Evolutionary conservation across 2,329 filamentous ascomycete genomes (phyloP), one percentile per base, ranked within the genome.

Genomic region (Colletotrichum sp.): DNA sequence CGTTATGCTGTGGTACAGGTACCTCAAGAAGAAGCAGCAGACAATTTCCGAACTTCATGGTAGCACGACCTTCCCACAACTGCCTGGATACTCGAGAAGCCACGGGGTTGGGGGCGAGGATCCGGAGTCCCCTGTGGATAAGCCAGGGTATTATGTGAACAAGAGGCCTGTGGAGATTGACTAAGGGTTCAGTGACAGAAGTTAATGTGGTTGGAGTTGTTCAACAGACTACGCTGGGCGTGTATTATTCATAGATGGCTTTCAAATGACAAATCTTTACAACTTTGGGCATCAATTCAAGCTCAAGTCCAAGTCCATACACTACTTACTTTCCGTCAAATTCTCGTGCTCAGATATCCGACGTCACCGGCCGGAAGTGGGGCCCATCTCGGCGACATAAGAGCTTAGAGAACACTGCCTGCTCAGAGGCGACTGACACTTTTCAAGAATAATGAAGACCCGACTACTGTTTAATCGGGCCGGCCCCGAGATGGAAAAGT

Each of bases 201-300:
- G 26, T 26, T 28, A 8, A 8, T 28, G 6, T 28, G 26, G 26
- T 2, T 8, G 26, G 26, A 2, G 26, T 28, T 52, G 10, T 21
- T 21, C 6, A 52, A 52, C n/a, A 24, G 6, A 52, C 10, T 52
- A 3, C 44, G 44, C 44, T 52, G n/a, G 0, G 6, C n/a, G 44
- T 21, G n/a, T 0, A 7, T 24, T 13, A 0, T 21, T 0, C 44
- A 52, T 52, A 52, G n/a, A 0, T 24, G 44, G n/a, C 0, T 52
- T 21, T 13, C 1, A 21, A 0, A 52, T 52, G 0, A 0, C 12
- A 21, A 13, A 52, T 21, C 0, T 0, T 21, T 13, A 24, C 0
- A 52, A 13, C 44, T 13, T 1, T 1, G 0, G 44, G n/a, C 18
- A 49, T 49, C 0, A 49, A 49, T 3, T n/a, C 2, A 49, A 49